Base-by-base conservation (phyloP, 1,284 basidiomycete genomes). In the Ustilago nuda region DNA sequence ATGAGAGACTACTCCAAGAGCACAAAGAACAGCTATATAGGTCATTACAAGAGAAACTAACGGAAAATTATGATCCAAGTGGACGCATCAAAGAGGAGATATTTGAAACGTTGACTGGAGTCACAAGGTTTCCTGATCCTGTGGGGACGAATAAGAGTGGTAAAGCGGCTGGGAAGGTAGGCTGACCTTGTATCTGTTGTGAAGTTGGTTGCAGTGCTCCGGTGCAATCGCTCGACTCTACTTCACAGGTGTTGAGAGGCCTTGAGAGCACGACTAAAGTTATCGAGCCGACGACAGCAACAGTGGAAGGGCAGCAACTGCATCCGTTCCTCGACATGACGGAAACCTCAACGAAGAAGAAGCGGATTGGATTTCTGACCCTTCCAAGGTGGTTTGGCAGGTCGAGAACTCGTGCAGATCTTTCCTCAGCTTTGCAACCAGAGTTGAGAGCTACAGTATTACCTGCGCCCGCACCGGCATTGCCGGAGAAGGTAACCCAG, bases 111-210 rank as follows among this genome's bases (percentile, higher is more conserved):
- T 50, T 75, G 50, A 70, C 61, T 1, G 41, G 52, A 30, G 45
- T 76, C 19, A 68, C 69, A 8, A 45, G 59, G 36, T 76, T 68
- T 36, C 69, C 74, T 3, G 59, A 64, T 45, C 73, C 73, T 2
- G 27, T 37, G 2, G 58, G 62, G 9, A 66, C 54, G 1, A 61
- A 58, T n/a, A 36, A 35, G n/a, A 43, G 33, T 13, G n/a, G 15
- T 27, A 45, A 23, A 23, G 50, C 48, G 8, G 27, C 30, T 7
- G 23, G 23, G 12, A 37, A 56, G 39, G 53, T 36, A 9, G 15
- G 36, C 19, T 76, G 74, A 52, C 66, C 74, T 4, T 76, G 74
- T 13, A 62, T 76, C 2, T 76, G 74, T 54, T 72, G 74, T 19
- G 62, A 65, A 35, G 23, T 63, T 30, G 69, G 69, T 0, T 72